phyloP scores from a whole-genome alignment of 805 yeast genomes.

The Suhomyces prunicola region DNA sequence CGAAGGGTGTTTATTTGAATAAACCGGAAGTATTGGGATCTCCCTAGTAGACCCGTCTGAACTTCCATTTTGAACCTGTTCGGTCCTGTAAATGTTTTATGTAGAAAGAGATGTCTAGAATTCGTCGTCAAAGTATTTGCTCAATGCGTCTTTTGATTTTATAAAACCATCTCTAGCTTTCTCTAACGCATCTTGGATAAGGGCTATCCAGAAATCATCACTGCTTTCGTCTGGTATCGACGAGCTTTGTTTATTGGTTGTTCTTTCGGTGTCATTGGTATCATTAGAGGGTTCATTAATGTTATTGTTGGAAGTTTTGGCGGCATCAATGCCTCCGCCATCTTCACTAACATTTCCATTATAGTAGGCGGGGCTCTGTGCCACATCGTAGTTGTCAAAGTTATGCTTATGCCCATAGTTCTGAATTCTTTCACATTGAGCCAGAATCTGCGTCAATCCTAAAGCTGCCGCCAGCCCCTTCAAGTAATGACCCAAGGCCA shows the following conservation, averaged over 20 bases:
- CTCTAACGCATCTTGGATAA: slow-evolving; percentile 52
- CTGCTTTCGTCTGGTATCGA: slow-evolving; percentile 11
- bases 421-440: slow-evolving; percentile 90
- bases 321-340: slow-evolving; percentile 19
- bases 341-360: slow-evolving; percentile 12
- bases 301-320: slow-evolving; percentile 26
- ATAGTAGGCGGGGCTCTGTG: slow-evolving; percentile 5
- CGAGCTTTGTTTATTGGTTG: slow-evolving; percentile 10
- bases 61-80: not conserved
- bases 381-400: slow-evolving; percentile 32
- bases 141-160: slow-evolving; percentile 48
- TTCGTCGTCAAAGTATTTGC: slow-evolving; percentile 47
- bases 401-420: slow-evolving; percentile 67
- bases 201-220: slow-evolving; percentile 39
- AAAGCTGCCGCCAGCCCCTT: slow-evolving; percentile 95
- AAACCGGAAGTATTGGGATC: not conserved
- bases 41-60: not conserved
- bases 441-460: slow-evolving; percentile 77
- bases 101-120: slow-evolving; percentile 6
- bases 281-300: slow-evolving; percentile 10
- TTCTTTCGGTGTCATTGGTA: slow-evolving; percentile 1
- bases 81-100: not conserved
- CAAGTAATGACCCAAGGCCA: slow-evolving; percentile 83
- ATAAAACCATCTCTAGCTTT: slow-evolving; percentile 51
- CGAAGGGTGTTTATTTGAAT: not conserved